phyloP scores from a whole-genome alignment of 805 yeast genomes.

The Saccharomycopsis fodiens region DNA sequence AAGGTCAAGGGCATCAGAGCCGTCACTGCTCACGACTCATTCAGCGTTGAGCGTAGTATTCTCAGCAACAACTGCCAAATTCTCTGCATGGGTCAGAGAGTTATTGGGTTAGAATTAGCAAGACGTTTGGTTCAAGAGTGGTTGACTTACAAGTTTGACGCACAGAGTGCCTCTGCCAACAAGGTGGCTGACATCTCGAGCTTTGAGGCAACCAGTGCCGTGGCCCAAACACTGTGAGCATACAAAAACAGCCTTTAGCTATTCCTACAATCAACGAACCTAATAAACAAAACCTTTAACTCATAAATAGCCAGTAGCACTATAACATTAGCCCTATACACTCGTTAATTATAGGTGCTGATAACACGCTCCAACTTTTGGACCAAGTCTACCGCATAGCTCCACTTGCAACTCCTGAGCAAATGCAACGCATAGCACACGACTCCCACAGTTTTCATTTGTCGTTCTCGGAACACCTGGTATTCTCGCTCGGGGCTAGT shows the following conservation, averaged over 20 bases:
- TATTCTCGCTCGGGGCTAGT: neutral
- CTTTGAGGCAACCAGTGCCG: too few relatives aligned
- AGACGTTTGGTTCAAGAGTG: slow-evolving; percentile 37
- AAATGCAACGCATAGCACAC: slow-evolving; percentile 11
- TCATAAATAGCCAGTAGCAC: too few relatives aligned
- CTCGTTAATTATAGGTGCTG: slow-evolving; percentile 24
- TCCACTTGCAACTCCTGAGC: slow-evolving; percentile 13
- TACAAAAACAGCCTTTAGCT: too few relatives aligned
- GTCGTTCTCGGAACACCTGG: slow-evolving; percentile 9
- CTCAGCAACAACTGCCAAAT: slow-evolving; percentile 38
- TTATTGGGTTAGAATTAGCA: slow-evolving; percentile 37
- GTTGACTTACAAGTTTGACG: slow-evolving; percentile 36
- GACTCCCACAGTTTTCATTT: slow-evolving; percentile 11
- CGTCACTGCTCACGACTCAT: slow-evolving; percentile 41
- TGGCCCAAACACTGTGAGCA: too few relatives aligned
- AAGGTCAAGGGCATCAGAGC: slow-evolving; percentile 41
- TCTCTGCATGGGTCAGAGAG: slow-evolving; percentile 42
- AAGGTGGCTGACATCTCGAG: slow-evolving; percentile 31
- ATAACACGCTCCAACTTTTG: slow-evolving; percentile 10
- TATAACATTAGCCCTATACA: too few relatives aligned
- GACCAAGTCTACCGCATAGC: slow-evolving; percentile 11
- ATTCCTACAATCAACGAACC: too few relatives aligned
- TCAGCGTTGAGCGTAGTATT: slow-evolving; percentile 39
- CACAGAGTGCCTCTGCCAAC: slow-evolving; percentile 33
- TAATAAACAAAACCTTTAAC: too few relatives aligned